Evolutionary conservation across 2,329 filamentous ascomycete genomes (phyloP), one percentile per base, ranked within the genome.

Genomic region (Alternaria hordeiaustralica): DNA sequence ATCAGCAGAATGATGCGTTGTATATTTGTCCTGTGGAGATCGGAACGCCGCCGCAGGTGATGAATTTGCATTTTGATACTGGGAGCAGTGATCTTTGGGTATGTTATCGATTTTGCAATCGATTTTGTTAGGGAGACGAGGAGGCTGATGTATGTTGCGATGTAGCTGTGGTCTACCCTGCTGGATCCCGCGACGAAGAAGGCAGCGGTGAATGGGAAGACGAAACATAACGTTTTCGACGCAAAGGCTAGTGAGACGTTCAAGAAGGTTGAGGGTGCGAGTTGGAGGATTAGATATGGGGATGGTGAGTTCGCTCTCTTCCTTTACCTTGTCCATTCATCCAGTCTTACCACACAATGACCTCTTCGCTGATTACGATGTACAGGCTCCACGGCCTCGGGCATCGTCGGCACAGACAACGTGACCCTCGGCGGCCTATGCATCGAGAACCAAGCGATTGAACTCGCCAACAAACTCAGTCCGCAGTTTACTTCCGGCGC

Each of bases 31-130:
- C 87, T 28, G 87, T 92, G 25, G 74, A 80, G 13, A 89, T 93
- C 64, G 91, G 91, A 26, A 89, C 86, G 2, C 90, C 90, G 15
- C 78, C 84, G 2, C 90, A 92, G 80, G 87, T 58, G 11, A 60
- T 82, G 57, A 85, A 84, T 66, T 77, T 92, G 13, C 86, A 92
- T 72, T 92, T 92, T 65, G 90, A 93, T 75, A 92, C 90, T 43
- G 90, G 90, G 20, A 91, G 88, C 11, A 85, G 89, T 20, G 90
- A 92, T 81, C 82, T 91, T 21, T 92, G 89, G 90, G 81, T 88
- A 21, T n/a, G n/a, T n/a, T n/a, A n/a, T n/a, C n/a, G n/a, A n/a
- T n/a, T n/a, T n/a, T n/a, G n/a, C n/a, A n/a, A n/a, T n/a, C n/a
- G n/a, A n/a, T n/a, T n/a, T n/a, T n/a, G n/a, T n/a, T n/a, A n/a